phyloP scores from a whole-genome alignment of 176 grass and related monocot species.

The Elaeis guineensis region DNA sequence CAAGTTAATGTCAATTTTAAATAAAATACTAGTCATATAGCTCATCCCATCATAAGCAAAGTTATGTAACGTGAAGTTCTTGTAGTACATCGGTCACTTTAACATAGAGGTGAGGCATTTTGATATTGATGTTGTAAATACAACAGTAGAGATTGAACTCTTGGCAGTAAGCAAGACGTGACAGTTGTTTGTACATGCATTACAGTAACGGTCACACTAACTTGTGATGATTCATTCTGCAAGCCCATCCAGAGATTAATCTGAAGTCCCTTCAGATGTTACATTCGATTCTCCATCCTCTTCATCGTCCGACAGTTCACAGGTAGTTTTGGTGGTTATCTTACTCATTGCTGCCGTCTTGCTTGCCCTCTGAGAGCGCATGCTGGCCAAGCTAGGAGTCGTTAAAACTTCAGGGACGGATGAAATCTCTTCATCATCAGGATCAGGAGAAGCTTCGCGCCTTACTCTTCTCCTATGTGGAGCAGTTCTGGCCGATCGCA shows the following conservation, averaged over 20 bases:
- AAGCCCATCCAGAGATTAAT: constrained; percentile 7
- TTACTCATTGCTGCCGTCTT: constrained; percentile 68
- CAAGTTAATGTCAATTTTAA: too few species aligned
- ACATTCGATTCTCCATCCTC: constrained; percentile 30
- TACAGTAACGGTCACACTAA: not conserved
- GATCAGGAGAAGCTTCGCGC: constrained; percentile 22
- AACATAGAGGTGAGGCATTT: too few species aligned
- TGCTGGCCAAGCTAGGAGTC: constrained; percentile 33
- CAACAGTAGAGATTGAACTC: too few species aligned
- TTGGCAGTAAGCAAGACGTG: too few species aligned
- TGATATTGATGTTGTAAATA: too few species aligned
- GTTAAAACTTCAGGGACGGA: constrained; percentile 20
- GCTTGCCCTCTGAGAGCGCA: constrained; percentile 67
- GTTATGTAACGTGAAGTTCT: not conserved
- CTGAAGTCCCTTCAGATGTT: constrained; percentile 39
- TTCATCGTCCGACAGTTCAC: not conserved
- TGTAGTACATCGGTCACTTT: not conserved
- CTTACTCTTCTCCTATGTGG: constrained; percentile 51
- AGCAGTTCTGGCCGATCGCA: constrained; percentile 40
- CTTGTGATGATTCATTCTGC: not conserved
- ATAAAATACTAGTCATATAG: not conserved
- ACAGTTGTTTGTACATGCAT: too few species aligned
- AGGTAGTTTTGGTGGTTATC: constrained; percentile 30
- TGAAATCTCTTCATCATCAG: not conserved
- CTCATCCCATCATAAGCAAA: not conserved